Percentiles rank a stretch among this genome's conserved stretches.
Evolutionary conservation across 768 basidiomycete genomes (phyloP).

Genomic region (Butyriboletus loyo): DNA sequence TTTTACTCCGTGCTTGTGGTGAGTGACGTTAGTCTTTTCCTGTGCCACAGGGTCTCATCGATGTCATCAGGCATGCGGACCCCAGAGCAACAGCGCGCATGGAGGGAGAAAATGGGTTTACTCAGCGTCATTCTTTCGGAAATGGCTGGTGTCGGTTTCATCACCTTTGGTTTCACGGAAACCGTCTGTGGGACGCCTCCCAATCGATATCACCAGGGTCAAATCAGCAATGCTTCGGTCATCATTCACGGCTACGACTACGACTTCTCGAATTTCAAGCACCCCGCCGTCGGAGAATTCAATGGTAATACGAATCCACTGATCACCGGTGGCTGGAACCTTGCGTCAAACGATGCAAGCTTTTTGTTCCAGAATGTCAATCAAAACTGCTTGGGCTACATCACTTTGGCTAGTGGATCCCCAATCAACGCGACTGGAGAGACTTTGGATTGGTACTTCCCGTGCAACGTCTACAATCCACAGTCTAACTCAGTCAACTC

Average conservation of each 20-base stretch:
- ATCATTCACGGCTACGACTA: slow-evolving; percentile 95
- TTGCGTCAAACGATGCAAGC: slow-evolving; percentile 85
- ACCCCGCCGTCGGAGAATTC: slow-evolving; percentile 70
- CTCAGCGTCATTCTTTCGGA: slow-evolving; percentile 73
- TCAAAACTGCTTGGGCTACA: slow-evolving; percentile 72
- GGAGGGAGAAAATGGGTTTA: slow-evolving; percentile 98
- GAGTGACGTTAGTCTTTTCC: slow-evolving; percentile 29
- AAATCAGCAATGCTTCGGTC: slow-evolving; percentile 73
- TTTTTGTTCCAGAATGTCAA: slow-evolving; percentile 96
- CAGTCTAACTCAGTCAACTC: slow-evolving; percentile 68
- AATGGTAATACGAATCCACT: slow-evolving; percentile 84
- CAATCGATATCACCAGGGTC: slow-evolving; percentile 77
- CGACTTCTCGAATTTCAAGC: slow-evolving; percentile 83
- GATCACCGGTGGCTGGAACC: slow-evolving; percentile 67
- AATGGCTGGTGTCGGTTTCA: slow-evolving; percentile 94
- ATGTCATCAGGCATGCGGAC: slow-evolving; percentile 68
- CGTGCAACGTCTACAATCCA: slow-evolving; percentile 84
- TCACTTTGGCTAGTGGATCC: slow-evolving; percentile 68
- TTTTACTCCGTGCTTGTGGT: slow-evolving; percentile 78
- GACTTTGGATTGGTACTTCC: slow-evolving; percentile 91
- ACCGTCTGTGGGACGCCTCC: slow-evolving; percentile 88
- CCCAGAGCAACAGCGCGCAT: slow-evolving; percentile 92
- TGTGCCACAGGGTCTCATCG: slow-evolving; percentile 6
- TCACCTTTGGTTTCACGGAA: slow-evolving; percentile 98
- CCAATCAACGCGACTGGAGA: slow-evolving; percentile 63